Evolutionary conservation across 148 eudicot species (phyloP).

Genomic region (Linanthus parryae): DNA sequence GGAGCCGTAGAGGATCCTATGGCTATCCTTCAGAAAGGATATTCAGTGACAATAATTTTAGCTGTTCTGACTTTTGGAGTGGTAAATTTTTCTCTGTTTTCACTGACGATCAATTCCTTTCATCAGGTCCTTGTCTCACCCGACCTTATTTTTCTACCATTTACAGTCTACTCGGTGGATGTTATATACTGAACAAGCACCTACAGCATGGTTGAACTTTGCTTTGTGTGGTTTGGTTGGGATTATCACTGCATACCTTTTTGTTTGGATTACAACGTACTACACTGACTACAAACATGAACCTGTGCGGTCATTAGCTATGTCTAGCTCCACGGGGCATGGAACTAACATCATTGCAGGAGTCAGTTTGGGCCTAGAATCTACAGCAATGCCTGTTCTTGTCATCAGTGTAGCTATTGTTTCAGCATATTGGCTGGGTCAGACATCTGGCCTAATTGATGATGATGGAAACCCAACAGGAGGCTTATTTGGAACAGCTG

Average conservation of each 20-base stretch:
- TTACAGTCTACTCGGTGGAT: conserved; percentile 95
- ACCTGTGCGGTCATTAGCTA: conserved; percentile 92
- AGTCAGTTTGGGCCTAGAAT: conserved; percentile 92
- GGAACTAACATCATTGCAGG: conserved; percentile 99
- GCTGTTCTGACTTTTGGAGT: conserved; percentile 88
- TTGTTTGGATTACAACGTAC: conserved; percentile 91
- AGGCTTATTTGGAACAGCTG: conserved; percentile 98
- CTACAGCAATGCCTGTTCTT: conserved; percentile 96
- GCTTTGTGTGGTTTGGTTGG: conserved; percentile 95
- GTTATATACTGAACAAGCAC: conserved; percentile 98
- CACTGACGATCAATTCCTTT: background rate
- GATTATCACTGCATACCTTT: conserved; percentile 77
- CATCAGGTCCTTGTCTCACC: background rate
- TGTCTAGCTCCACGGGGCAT: conserved; percentile 90
- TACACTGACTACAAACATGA: conserved; percentile 97
- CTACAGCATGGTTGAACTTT: conserved; percentile 96
- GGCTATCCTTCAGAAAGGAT: conserved; percentile 93
- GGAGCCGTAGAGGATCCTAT: conserved; percentile 80
- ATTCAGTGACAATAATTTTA: conserved; percentile 73
- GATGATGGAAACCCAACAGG: conserved; percentile 93
- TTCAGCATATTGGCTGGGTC: conserved; percentile 97
- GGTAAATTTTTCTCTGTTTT: conserved; percentile 39
- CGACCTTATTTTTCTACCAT: conserved; percentile 1
- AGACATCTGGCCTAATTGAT: conserved; percentile 84
- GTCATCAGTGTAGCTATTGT: conserved; percentile 82